phyloP scores from a whole-genome alignment of 768 basidiomycete genomes.

The Termitomyces sp. region DNA sequence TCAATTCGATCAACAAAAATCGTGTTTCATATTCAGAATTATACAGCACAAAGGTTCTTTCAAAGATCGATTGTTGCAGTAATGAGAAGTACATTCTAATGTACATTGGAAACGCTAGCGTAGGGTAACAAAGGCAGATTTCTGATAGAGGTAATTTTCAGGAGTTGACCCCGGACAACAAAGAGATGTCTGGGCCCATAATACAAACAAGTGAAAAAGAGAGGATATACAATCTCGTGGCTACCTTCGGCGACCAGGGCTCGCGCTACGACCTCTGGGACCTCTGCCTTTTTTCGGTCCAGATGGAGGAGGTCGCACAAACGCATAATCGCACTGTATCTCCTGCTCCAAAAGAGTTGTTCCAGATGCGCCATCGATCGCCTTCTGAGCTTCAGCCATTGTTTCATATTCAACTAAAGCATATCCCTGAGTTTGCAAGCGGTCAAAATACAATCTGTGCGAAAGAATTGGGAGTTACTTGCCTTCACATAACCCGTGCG shows the following conservation, averaged over 20 bases:
- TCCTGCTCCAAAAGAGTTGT: slow-evolving; percentile 82
- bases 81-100: neutral
- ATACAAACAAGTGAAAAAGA: neutral
- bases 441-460: neutral
- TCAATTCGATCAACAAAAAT: slow-evolving; percentile 5
- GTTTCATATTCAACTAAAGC: slow-evolving; percentile 97
- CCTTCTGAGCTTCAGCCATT: slow-evolving; percentile 89
- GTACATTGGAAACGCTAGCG: neutral
- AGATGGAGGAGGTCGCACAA: slow-evolving; percentile 83
- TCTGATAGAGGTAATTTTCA: neutral
- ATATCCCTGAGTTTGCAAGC: slow-evolving; percentile 70
- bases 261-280: slow-evolving; percentile 75
- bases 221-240: slow-evolving; percentile 11
- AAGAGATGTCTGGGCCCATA: neutral
- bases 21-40: no score
- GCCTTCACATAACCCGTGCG: slow-evolving; percentile 99
- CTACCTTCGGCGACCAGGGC: slow-evolving; percentile 62
- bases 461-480: slow-evolving; percentile 20
- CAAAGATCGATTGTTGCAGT: neutral
- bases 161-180: neutral
- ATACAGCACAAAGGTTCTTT: no score
- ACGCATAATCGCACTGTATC: slow-evolving; percentile 90
- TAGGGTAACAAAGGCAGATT: neutral
- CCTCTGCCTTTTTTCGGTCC: slow-evolving; percentile 78
- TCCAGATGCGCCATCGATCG: slow-evolving; percentile 88